Conservation (phyloP, 1,284 basidiomycete genomes). For the Puccinia polysora region DNA sequence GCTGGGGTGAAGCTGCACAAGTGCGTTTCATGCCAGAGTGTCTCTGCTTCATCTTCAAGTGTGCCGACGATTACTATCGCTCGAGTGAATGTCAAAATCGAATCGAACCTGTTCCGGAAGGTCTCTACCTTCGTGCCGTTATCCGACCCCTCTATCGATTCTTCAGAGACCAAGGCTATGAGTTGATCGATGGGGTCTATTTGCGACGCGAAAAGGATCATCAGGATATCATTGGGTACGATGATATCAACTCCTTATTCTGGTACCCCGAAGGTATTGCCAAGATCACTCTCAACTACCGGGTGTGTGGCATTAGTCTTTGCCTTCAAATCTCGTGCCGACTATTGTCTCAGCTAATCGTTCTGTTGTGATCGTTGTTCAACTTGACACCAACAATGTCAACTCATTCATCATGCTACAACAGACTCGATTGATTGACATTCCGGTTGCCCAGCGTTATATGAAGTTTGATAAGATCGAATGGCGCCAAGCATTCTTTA, state of each 20-base stretch:
- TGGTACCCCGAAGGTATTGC: constrained; percentile 99
- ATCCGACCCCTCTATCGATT: constrained; percentile 96
- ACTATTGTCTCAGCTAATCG: background rate
- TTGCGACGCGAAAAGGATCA: constrained; percentile 83
- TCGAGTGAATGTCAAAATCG: constrained; percentile 96
- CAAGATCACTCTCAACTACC: constrained; percentile 79
- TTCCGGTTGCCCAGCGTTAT: constrained; percentile 80
- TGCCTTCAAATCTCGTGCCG: background rate
- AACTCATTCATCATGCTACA: constrained; percentile 19
- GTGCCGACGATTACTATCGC: constrained; percentile 98
- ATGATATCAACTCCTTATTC: constrained; percentile 98
- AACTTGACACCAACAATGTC: no score
- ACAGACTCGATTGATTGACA: constrained; percentile 78
- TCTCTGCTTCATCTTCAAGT: constrained; percentile 99
- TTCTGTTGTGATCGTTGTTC: no score
- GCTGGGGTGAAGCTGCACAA: constrained; percentile 98
- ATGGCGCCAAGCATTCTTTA: constrained; percentile 91
- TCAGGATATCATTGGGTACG: constrained; percentile 92
- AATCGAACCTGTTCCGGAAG: constrained; percentile 88
- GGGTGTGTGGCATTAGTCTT: constrained; percentile 58
- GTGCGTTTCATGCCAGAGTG: constrained; percentile 98
- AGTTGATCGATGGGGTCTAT: constrained; percentile 92
- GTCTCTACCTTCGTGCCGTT: constrained; percentile 83
- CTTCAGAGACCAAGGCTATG: constrained; percentile 95
- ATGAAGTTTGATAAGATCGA: constrained; percentile 93